Evolutionary conservation across 345 rosid species (phyloP).

Genomic region (rapeseed (Brassica napus)): DNA sequence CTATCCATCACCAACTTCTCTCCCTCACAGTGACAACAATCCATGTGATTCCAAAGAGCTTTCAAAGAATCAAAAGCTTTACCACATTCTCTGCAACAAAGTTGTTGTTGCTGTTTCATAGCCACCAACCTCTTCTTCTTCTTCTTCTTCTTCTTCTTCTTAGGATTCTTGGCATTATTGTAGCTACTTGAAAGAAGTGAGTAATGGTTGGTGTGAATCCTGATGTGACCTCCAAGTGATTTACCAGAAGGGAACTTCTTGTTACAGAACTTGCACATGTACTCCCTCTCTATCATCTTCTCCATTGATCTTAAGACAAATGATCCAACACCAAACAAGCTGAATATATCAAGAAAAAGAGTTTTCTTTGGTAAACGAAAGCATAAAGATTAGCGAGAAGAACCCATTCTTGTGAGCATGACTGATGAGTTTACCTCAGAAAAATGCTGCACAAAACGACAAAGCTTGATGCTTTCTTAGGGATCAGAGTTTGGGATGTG

Average conservation of each 20-base stretch:
- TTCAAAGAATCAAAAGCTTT: constrained; percentile 68
- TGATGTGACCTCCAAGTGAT: constrained; percentile 84
- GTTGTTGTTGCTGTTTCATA: neutral
- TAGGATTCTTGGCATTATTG: neutral
- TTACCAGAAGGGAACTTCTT: constrained; percentile 75
- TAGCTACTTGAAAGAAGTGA: constrained; percentile 43
- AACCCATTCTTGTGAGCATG: constrained; percentile 17
- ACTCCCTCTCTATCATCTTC: constrained; percentile 45
- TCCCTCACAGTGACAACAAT: constrained; percentile 55
- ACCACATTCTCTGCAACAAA: constrained; percentile 60
- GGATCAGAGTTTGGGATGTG: constrained; percentile 49
- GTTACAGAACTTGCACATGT: constrained; percentile 65
- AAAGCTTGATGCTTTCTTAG: constrained; percentile 14
- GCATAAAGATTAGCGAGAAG: constrained; percentile 18
- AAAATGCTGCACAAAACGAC: constrained; percentile 28
- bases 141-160: neutral
- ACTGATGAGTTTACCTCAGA: constrained; percentile 37
- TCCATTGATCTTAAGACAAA: constrained; percentile 40
- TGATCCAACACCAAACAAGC: constrained; percentile 45
- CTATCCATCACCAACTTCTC: constrained; percentile 48
- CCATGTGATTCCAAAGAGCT: constrained; percentile 76
- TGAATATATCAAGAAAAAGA: neutral
- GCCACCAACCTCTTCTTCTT: too few species aligned
- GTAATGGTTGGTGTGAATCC: constrained; percentile 58
- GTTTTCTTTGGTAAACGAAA: neutral